Base-by-base conservation (phyloP, 305 asterid genomes). In the Solanum chacoense region DNA sequence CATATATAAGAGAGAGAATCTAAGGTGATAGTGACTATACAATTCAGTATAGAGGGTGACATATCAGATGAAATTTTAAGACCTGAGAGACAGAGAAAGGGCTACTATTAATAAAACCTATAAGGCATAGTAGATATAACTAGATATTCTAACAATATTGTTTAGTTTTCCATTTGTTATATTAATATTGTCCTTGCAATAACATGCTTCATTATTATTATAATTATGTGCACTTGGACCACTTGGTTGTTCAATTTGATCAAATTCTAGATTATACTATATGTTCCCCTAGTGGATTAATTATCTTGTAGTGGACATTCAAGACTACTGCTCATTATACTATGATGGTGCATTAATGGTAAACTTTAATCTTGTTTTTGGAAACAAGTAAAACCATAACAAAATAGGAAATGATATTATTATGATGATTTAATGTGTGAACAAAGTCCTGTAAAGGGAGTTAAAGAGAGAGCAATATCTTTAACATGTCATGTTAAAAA, bases 1-100 rank as follows among this genome's bases (percentile, higher is more conserved):
- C 10, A 26, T 79, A 74, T 67, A 55, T 89, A 89, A 55, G 80
- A 84, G 86, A 88, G 91, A 92, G 92, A 91, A 93, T 92, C 94
- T 92, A 92, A 78, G 91, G 90, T 93, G 97, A 95, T 90, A 72
- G 94, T 92, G 97, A 94, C 98, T 84, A 89, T 77, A 94, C 97
- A 87, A 71, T 90, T 91, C 35, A 92, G 89, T 91, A 88, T 88
- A 87, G 97, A 95, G 84, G 37, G 94, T 86, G 98, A 94, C 94
- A 8, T 89, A 36, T 92, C 95, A 90, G 42, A 83, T 50, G 29
- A 50, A 83, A 83, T 42, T 83, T 83, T 83, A 50, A 50, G 73
- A 83, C 87, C 73, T 83, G 73, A 83, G 87, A 83, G 87, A 83
- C 87, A 50, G 36, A 80, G 86, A n/a, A 84, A 37, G 34, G 59